A percentile compares a stretch with the other conserved stretches of the same genome.
Conservation (phyloP, 75 land plant species). For the Picea sitchensis region DNA sequence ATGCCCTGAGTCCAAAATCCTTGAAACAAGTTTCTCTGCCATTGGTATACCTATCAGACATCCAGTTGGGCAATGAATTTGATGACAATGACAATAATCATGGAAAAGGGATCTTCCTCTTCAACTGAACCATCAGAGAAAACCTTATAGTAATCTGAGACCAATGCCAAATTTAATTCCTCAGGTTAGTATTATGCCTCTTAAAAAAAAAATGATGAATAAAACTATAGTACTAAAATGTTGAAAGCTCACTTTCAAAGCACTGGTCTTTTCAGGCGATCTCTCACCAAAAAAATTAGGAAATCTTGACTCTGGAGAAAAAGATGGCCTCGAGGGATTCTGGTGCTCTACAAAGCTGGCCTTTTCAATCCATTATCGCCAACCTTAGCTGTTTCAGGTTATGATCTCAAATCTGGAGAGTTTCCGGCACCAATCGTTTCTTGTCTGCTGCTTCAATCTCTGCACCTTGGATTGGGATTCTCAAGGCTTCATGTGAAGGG, state of each 20-base stretch:
- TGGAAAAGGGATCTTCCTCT: not conserved
- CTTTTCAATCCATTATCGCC: conserved; percentile 4
- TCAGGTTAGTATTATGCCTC: not conserved
- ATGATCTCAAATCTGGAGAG: not conserved
- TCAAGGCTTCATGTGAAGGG: not conserved
- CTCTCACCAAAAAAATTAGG: conserved; percentile 6
- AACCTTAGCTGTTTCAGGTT: not conserved
- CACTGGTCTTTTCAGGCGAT: not conserved
- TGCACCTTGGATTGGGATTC: not conserved
- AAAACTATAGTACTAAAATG: not conserved
- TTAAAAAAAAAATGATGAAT: not conserved
- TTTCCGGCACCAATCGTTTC: not conserved
- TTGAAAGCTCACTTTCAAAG: conserved; percentile 12
- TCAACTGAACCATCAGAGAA: not conserved
- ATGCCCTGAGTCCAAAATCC: conserved; percentile 9
- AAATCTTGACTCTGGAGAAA: conserved; percentile 5
- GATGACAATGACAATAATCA: not conserved
- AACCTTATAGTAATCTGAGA: not conserved
- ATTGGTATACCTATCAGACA: not conserved
- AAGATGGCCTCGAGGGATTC: not conserved
- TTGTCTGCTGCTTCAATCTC: not conserved
- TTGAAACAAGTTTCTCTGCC: conserved; percentile 5
- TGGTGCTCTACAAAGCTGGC: not conserved
- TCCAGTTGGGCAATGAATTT: not conserved
- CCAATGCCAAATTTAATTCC: not conserved